These are phyloP conservation scores for Parafenestella ontariensis DNA, from an alignment of 2,329 filamentous ascomycete genomes.

Conservation along the genomic window DNA sequence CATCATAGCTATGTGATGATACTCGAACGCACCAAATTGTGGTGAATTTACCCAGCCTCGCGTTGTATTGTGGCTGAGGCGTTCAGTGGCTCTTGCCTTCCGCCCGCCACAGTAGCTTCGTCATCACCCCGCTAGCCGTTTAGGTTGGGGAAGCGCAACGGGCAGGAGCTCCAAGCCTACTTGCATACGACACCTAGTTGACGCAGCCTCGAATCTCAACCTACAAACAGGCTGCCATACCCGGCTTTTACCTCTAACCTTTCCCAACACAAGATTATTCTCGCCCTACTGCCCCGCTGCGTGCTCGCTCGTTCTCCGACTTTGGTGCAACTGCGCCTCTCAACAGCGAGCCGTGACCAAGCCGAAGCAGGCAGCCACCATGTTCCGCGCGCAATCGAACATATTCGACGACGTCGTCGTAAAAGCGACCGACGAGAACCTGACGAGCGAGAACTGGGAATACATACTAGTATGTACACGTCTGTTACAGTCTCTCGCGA, in stretches of 20 bases:
- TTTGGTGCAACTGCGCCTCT: constrained; percentile 9
- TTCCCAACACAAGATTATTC: constrained; percentile 1
- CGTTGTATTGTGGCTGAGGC: constrained; percentile 19
- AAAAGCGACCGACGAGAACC: constrained; percentile 95
- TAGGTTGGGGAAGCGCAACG: constrained; percentile 7
- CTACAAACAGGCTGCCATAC: background rate
- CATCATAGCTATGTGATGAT: background rate
- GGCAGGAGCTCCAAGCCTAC: constrained; percentile 28
- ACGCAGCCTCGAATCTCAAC: constrained; percentile 2
- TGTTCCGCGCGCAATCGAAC: constrained; percentile 66
- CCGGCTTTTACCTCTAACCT: background rate
- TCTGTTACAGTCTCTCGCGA: background rate
- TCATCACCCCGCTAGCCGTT: constrained; percentile 22
- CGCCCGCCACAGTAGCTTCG: constrained; percentile 20
- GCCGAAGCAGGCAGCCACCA: constrained; percentile 33
- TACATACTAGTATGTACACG: constrained; percentile 64
- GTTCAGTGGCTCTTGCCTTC: background rate
- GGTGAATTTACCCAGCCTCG: background rate
- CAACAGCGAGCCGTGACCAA: background rate
- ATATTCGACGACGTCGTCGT: constrained; percentile 75
- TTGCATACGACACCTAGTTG: constrained; percentile 22
- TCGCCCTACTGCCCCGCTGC: background rate
- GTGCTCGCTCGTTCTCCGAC: background rate
- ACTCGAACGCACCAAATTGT: background rate
- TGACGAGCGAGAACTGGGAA: constrained; percentile 84